These are phyloP conservation scores for Pisolithus microcarpus DNA, from an alignment of 768 basidiomycete species.

Conservation along the genomic window DNA sequence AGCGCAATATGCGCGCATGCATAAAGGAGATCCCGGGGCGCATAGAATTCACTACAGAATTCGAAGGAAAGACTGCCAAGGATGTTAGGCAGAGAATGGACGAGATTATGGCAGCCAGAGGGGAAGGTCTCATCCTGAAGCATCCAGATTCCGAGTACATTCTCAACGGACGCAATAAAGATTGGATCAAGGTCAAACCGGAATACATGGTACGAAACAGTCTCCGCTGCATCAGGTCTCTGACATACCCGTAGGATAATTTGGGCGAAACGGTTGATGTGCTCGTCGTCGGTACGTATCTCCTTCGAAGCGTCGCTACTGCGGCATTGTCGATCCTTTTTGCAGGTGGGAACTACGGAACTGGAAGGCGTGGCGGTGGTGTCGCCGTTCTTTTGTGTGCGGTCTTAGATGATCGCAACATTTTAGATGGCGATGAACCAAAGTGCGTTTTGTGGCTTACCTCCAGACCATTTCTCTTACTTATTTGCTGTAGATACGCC, in stretches of 20 bases:
- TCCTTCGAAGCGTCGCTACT: not conserved
- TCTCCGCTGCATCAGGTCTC: not conserved
- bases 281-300: conserved; percentile 69
- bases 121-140: conserved; percentile 93
- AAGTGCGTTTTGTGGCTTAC: conserved; percentile 38
- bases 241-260: conserved; percentile 50
- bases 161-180: conserved; percentile 79
- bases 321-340: not conserved
- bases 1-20: conserved; percentile 65
- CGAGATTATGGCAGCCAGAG: conserved; percentile 72
- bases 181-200: conserved; percentile 94
- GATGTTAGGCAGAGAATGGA: conserved; percentile 81
- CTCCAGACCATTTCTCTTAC: not conserved
- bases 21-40: conserved; percentile 68
- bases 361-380: conserved; percentile 77
- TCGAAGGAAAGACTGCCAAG: conserved; percentile 66
- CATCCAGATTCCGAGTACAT: conserved; percentile 73
- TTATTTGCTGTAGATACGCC: conserved; percentile 51
- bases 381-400: conserved; percentile 89
- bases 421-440: conserved; percentile 49
- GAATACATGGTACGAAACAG: conserved; percentile 66
- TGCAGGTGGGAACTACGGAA: conserved; percentile 81
- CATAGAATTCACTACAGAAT: conserved; percentile 71
- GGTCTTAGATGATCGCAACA: conserved; percentile 66
- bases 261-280: conserved; percentile 92